Evolutionary conservation across 148 eudicot species (phyloP).

Genomic region (Nyssa sinensis): DNA sequence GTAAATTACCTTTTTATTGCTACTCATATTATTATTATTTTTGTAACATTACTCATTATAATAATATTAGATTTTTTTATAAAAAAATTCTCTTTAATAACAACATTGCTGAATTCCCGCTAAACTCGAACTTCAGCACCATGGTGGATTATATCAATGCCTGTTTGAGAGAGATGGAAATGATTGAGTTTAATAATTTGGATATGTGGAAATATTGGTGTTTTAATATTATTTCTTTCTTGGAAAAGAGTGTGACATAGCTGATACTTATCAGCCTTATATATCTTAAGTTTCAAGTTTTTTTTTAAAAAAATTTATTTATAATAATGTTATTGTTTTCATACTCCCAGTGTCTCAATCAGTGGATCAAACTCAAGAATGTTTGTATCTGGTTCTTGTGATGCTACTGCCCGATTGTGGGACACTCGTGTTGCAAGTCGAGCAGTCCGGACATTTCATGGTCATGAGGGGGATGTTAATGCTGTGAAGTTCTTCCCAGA

Average conservation of each 20-base stretch:
- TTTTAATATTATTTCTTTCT: neutral
- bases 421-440: slow-evolving; percentile 98
- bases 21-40: no score
- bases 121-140: neutral
- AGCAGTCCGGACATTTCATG: slow-evolving; percentile 85
- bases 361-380: slow-evolving; percentile 63
- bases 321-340: neutral
- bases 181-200: neutral
- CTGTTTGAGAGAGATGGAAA: neutral
- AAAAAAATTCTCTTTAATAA: no score
- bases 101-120: no score
- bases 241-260: neutral
- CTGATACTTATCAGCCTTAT: neutral
- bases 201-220: neutral
- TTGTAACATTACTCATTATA: no score
- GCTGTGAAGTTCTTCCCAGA: slow-evolving; percentile 93
- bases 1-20: no score
- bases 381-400: slow-evolving; percentile 97
- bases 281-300: neutral
- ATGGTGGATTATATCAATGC: neutral
- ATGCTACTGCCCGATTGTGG: slow-evolving; percentile 90
- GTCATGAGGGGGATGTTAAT: slow-evolving; percentile 95
- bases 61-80: no score
- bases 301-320: no score
- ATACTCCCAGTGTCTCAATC: slow-evolving; percentile 70